These are phyloP conservation scores for Mycena citricolor DNA, from an alignment of 1,284 basidiomycete genomes.

Conservation along the genomic window DNA sequence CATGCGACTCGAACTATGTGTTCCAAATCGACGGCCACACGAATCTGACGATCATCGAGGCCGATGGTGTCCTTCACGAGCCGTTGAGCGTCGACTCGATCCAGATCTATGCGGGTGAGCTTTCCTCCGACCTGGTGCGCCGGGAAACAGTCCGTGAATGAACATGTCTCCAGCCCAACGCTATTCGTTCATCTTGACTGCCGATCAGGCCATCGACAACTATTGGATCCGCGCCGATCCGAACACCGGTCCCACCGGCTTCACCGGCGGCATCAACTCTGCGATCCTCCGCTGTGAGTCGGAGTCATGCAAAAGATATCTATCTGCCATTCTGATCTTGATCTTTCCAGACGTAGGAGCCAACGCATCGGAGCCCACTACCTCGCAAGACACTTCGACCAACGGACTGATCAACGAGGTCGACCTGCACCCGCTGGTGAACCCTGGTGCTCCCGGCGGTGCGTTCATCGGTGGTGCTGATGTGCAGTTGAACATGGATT, in stretches of 20 bases:
- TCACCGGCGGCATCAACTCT: conserved; percentile 29
- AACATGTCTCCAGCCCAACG: conserved; percentile 20
- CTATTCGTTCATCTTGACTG: conserved; percentile 28
- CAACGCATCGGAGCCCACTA: not conserved
- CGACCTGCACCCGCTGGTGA: conserved; percentile 31
- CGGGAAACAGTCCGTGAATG: too few species aligned
- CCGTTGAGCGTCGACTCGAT: conserved; percentile 42
- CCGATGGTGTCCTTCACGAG: conserved; percentile 44
- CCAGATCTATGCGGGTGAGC: conserved; percentile 32
- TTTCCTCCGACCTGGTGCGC: too few species aligned
- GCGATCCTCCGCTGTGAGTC: conserved; percentile 40
- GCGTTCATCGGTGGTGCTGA: too few species aligned
- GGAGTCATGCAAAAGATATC: too few species aligned
- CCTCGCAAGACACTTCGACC: conserved; percentile 11
- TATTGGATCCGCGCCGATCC: conserved; percentile 35
- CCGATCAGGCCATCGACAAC: conserved; percentile 38
- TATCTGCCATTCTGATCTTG: conserved; percentile 12
- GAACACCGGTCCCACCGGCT: conserved; percentile 24
- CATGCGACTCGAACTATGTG: conserved; percentile 12
- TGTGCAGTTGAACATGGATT: too few species aligned
- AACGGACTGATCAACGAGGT: conserved; percentile 34
- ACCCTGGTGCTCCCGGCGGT: too few species aligned
- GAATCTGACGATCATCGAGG: conserved; percentile 43
- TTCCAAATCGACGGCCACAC: conserved; percentile 9
- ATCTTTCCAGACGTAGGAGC: conserved; percentile 7